Percentiles rank a stretch among this genome's conserved stretches.
These are phyloP conservation scores for Penicillium desertorum DNA, from an alignment of 495 filamentous ascomycete species.

Conservation along the genomic window DNA sequence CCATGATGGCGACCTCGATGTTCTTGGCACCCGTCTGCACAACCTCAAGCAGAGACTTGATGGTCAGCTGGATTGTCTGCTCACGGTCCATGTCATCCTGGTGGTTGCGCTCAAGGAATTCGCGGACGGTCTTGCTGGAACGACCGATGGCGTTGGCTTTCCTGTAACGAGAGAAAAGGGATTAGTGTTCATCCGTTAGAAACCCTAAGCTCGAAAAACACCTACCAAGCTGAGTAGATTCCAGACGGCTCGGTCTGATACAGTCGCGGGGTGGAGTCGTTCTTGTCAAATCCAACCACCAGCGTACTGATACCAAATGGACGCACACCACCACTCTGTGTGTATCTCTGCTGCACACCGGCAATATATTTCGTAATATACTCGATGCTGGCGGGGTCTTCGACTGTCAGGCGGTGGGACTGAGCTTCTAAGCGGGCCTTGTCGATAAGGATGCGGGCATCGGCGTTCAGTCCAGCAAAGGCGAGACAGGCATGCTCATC, in stretches of 20 bases:
- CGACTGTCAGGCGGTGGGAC: conserved; percentile 95
- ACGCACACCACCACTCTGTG: conserved; percentile 93
- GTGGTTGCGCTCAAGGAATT: conserved; percentile 98
- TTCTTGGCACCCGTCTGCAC: conserved; percentile 99
- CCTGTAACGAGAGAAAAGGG: conserved; percentile 50
- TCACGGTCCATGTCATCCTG: conserved; percentile 95
- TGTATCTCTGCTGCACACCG: conserved; percentile 96
- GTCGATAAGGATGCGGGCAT: conserved; percentile 95
- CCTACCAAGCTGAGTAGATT: conserved; percentile 96
- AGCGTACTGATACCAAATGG: conserved; percentile 98
- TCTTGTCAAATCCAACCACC: conserved; percentile 94
- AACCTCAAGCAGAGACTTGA: conserved; percentile 96
- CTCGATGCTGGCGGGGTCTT: conserved; percentile 95
- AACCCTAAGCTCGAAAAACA: conserved; percentile 3
- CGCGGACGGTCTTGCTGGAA: conserved; percentile 96
- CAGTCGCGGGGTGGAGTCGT: conserved; percentile 77
- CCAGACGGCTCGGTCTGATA: conserved; percentile 98
- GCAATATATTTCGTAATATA: conserved; percentile 99
- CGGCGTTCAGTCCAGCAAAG: conserved; percentile 95
- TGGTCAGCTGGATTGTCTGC: conserved; percentile 92
- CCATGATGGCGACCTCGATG: conserved; percentile 99
- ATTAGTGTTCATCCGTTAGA: conserved; percentile 12
- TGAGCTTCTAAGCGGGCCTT: conserved; percentile 96
- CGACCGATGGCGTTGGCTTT: conserved; percentile 99
- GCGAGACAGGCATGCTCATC: conserved; percentile 96